These are phyloP conservation scores for Penicillium sp. DNA, from an alignment of 2,329 filamentous ascomycete genomes.

Conservation along the genomic window DNA sequence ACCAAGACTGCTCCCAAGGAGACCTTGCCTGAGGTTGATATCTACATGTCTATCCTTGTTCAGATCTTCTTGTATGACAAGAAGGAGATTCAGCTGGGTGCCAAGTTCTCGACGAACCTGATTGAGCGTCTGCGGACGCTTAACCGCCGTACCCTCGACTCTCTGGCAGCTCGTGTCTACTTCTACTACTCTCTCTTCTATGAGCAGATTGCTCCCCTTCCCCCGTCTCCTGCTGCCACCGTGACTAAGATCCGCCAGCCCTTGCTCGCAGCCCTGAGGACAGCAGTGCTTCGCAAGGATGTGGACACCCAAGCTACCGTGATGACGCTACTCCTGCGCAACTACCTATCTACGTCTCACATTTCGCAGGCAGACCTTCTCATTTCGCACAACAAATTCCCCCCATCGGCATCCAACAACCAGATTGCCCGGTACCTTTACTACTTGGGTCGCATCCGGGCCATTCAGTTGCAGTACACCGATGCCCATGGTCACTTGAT, in stretches of 20 bases:
- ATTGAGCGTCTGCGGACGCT: constrained; percentile 76
- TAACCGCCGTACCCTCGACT: constrained; percentile 89
- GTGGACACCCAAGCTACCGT: constrained; percentile 91
- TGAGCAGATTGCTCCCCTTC: constrained; percentile 77
- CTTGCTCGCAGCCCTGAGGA: constrained; percentile 78
- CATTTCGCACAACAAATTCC: constrained; percentile 91
- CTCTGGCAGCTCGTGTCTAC: constrained; percentile 88
- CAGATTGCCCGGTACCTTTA: constrained; percentile 95
- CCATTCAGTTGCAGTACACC: constrained; percentile 92
- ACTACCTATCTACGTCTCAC: constrained; percentile 91
- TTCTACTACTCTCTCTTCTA: constrained; percentile 96
- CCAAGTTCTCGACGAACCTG: constrained; percentile 73
- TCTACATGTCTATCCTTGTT: constrained; percentile 75
- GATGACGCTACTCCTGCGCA: constrained; percentile 86
- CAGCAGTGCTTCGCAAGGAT: constrained; percentile 93
- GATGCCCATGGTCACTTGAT: constrained; percentile 91
- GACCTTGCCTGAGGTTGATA: constrained; percentile 73
- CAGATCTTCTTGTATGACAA: constrained; percentile 84
- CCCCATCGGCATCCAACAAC: constrained; percentile 88
- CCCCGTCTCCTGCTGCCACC: constrained; percentile 79
- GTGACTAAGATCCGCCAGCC: constrained; percentile 78
- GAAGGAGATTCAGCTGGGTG: constrained; percentile 69
- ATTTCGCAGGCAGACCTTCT: constrained; percentile 94
- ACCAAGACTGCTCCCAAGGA: constrained; percentile 60
- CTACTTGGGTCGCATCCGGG: constrained; percentile 91